phyloP scores from a whole-genome alignment of 1,139 yeast species.

The Pichia sp. region DNA sequence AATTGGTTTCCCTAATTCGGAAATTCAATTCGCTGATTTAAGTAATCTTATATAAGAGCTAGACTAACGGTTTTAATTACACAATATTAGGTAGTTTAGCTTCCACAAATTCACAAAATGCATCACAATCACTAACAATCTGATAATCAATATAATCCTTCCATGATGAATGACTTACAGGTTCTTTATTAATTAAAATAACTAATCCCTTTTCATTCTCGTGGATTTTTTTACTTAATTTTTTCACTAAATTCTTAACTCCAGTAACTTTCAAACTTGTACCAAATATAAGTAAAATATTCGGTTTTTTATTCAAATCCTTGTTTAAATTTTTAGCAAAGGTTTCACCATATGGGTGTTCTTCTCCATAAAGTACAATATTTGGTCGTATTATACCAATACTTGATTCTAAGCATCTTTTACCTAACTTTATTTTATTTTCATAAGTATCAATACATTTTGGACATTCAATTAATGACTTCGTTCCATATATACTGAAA shows the following conservation, averaged over 20 bases:
- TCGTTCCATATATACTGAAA: background rate
- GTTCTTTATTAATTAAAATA: conserved; percentile 55
- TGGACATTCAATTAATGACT: conserved; percentile 53
- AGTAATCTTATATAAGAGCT: too few species aligned
- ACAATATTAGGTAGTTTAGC: background rate
- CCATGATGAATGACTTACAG: conserved; percentile 45
- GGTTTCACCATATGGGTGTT: conserved; percentile 66
- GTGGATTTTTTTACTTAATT: conserved; percentile 52
- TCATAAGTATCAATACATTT: conserved; percentile 48
- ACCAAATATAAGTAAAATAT: conserved; percentile 63
- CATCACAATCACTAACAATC: conserved; percentile 74
- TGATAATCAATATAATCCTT: conserved; percentile 60
- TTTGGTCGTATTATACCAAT: conserved; percentile 68
- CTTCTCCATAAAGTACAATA: conserved; percentile 72
- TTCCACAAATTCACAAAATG: conserved; percentile 52
- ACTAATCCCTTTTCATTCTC: conserved; percentile 54
- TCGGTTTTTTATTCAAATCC: conserved; percentile 55
- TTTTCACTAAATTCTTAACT: conserved; percentile 58
- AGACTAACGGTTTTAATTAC: background rate
- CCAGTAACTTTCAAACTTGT: conserved; percentile 74
- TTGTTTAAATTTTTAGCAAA: conserved; percentile 53
- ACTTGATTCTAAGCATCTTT: conserved; percentile 45
- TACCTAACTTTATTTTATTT: conserved; percentile 52
- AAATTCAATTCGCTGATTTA: background rate
- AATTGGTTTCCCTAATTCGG: background rate